Evolutionary conservation across 306 rosid genomes (phyloP), one percentile per base, ranked within the genome.

Genomic region (Morella rubra): DNA sequence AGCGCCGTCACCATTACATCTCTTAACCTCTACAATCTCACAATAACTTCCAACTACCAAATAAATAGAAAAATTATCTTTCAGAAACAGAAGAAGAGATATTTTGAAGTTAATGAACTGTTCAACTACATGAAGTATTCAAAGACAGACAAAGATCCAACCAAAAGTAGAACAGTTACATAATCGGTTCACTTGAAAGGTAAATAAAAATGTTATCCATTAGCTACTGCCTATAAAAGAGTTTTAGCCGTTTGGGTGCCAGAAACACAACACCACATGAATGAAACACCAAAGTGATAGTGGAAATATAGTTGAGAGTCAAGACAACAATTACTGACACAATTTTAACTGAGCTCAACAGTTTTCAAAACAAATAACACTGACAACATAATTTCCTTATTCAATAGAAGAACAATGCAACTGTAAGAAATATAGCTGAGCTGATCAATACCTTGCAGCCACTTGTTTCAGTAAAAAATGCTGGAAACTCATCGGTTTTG

Each of bases 401-500:
- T 10, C 2, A 52, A 44, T 79, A 13, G 14, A 68, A 32, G n/a
- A 54, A 18, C 59, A 75, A 37, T 60, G 54, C 27, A 20, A 66
- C 66, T 58, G 20, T 16, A 54, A 54, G 56, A 55, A 20, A 24
- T 4, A 42, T 44, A 8, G 64, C 22, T 4, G 32, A 68, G 0
- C 0, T 32, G 54, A 69, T 19, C 27, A 40, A 58, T 85, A 93
- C 98, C 95, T 91, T 90, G 86, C 89, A 91, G 79, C 98, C 96
- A 76, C 98, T 94, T 58, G 95, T 83, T 85, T 90, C 93, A 0
- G 93, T 85, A 72, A 91, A 94, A 88, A 94, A 94, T 65, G 98
- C 97, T 64, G 97, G 98, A 85, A 94, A 94, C 77, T 94, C 98
- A 10, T 89, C 79, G 37, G 97, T 91, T 79, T 84, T 84, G 86